Evolutionary conservation across 805 yeast species (phyloP).

Genomic region (Kluyveromyces wickerhamii): DNA sequence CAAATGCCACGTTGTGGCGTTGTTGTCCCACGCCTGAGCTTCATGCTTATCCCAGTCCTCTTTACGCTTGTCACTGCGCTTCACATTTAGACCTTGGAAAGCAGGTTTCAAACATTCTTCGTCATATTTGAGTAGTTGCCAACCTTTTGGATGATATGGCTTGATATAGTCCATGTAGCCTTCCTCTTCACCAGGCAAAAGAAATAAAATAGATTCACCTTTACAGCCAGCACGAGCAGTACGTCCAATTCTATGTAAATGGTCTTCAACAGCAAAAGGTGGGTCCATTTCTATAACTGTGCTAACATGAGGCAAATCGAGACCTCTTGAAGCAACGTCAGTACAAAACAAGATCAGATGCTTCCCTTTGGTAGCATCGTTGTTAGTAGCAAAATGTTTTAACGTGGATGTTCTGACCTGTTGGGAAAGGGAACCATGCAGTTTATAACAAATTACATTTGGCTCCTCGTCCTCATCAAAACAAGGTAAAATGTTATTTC

Average conservation of each 20-base stretch:
- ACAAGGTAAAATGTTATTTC: conserved; percentile 26
- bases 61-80: conserved; percentile 26
- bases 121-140: conserved; percentile 44
- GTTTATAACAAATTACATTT: conserved; percentile 48
- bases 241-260: conserved; percentile 93
- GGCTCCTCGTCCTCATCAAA: conserved; percentile 30
- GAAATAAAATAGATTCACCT: conserved; percentile 71
- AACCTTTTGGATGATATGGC: conserved; percentile 48
- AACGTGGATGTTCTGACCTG: conserved; percentile 74
- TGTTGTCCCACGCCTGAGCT: conserved; percentile 69
- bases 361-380: conserved; percentile 35
- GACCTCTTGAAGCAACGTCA: conserved; percentile 96
- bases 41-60: conserved; percentile 29
- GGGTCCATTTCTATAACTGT: conserved; percentile 91
- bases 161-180: conserved; percentile 60
- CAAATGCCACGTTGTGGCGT: conserved; percentile 95
- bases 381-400: conserved; percentile 44
- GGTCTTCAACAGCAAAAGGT: conserved; percentile 90
- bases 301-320: conserved; percentile 82
- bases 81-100: conserved; percentile 23
- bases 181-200: conserved; percentile 88
- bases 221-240: conserved; percentile 94
- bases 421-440: conserved; percentile 90
- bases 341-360: conserved; percentile 81
- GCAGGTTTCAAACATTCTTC: conserved; percentile 33